Evolutionary conservation across 1,284 basidiomycete species (phyloP).

Genomic region (Cryptococcus sp.): DNA sequence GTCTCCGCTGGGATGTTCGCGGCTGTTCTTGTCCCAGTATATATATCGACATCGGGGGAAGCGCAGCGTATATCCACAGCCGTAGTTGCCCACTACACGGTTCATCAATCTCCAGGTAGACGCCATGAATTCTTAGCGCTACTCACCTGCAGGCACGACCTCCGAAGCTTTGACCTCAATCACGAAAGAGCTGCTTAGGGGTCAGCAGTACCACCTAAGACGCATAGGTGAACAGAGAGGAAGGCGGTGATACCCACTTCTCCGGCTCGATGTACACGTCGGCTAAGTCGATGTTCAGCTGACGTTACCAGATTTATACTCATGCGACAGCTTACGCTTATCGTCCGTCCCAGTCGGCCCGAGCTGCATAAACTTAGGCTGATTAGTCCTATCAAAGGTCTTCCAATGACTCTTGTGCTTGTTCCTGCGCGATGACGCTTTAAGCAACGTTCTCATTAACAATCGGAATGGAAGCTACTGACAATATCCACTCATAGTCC

Average conservation of each 20-base stretch:
- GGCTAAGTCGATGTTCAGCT: conserved; percentile 27
- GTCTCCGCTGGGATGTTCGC: conserved; percentile 34
- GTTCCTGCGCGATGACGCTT: conserved; percentile 36
- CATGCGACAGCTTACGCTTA: conserved; percentile 47
- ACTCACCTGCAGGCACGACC: conserved; percentile 69
- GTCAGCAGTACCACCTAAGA: neutral
- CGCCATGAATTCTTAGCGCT: neutral
- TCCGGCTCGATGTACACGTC: conserved; percentile 54
- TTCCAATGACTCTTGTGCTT: conserved; percentile 50
- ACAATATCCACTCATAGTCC: conserved; percentile 73
- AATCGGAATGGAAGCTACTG: conserved; percentile 11
- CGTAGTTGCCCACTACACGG: conserved; percentile 45
- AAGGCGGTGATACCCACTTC: conserved; percentile 33
- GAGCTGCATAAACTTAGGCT: conserved; percentile 47
- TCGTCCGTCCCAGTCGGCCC: conserved; percentile 47
- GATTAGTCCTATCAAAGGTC: conserved; percentile 46
- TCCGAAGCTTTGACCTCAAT: conserved; percentile 88
- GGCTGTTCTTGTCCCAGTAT: conserved; percentile 55
- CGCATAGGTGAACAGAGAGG: neutral
- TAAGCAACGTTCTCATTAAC: too few relatives aligned
- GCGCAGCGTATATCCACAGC: conserved; percentile 59
- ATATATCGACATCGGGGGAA: conserved; percentile 83
- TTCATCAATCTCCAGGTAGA: neutral
- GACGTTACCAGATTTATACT: too few relatives aligned
- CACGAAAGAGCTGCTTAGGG: conserved; percentile 56